phyloP scores from a whole-genome alignment of 2,329 filamentous ascomycete species.

The Tolypocladium tropicale region DNA sequence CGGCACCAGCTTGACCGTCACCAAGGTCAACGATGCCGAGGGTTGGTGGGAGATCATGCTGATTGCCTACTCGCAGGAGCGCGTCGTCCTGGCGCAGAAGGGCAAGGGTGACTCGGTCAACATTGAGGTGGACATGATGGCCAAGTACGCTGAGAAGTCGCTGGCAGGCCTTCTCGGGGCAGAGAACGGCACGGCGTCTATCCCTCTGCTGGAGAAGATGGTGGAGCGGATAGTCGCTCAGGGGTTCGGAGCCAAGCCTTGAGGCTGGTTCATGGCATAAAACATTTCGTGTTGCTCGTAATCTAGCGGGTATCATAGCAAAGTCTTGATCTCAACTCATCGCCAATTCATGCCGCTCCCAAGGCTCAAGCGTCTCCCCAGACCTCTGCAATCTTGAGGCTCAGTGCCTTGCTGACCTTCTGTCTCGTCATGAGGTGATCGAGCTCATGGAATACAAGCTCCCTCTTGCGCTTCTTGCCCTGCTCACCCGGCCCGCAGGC shows the following conservation, averaged over 20 bases:
- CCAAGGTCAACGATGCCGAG: slow-evolving; percentile 66
- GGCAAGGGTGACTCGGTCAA: slow-evolving; percentile 73
- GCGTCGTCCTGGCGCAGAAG: slow-evolving; percentile 75
- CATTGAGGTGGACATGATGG: slow-evolving; percentile 83
- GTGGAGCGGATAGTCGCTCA: slow-evolving; percentile 67
- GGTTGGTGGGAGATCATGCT: slow-evolving; percentile 96
- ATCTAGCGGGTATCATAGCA: slow-evolving; percentile 10
- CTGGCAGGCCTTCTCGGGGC: slow-evolving; percentile 60
- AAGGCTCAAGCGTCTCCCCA: slow-evolving; percentile 47
- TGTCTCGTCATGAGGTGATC: slow-evolving; percentile 52
- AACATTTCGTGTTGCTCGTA: neutral
- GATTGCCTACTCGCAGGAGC: slow-evolving; percentile 91
- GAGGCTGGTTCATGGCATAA: neutral
- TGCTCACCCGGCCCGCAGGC: slow-evolving; percentile 37
- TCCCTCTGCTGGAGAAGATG: slow-evolving; percentile 58
- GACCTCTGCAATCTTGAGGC: slow-evolving; percentile 60
- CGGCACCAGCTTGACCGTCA: slow-evolving; percentile 88
- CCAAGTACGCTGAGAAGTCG: slow-evolving; percentile 84
- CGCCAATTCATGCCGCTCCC: neutral
- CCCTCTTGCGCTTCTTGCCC: slow-evolving; percentile 45
- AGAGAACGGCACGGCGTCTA: slow-evolving; percentile 37
- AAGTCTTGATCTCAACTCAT: slow-evolving; percentile 2
- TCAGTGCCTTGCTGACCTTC: slow-evolving; percentile 56
- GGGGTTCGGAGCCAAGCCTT: slow-evolving; percentile 24
- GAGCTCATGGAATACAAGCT: slow-evolving; percentile 49